Evolutionary conservation across 2,329 filamentous ascomycete genomes (phyloP), one percentile per base, ranked within the genome.

Genomic region (Tolypocladium ophioglossoides): DNA sequence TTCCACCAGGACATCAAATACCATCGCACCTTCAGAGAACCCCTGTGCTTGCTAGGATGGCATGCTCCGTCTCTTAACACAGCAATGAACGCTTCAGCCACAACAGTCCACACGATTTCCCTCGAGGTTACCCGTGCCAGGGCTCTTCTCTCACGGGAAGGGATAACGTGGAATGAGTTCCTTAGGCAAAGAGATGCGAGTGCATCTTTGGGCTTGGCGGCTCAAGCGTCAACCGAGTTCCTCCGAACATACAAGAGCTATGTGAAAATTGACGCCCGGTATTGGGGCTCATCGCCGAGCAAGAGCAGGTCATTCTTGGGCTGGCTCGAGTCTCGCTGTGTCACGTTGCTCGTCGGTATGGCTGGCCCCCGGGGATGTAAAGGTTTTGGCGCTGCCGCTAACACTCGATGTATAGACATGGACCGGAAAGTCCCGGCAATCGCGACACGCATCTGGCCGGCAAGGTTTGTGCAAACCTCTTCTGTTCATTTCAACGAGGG

Each of bases 301-400:
- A 80, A 77, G 53, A 79, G 81, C 1, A 78, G 76, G 22, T 70
- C 72, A 14, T 75, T 85, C 50, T 69, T 86, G 0, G 80, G 80
- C 12, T 86, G 83, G 83, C 65, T 87, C 2, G 83, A 86, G 61
- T 84, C 80, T 9, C 74, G 79, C 53, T 82, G 78, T 53, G 72
- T 82, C 2, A 69, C 73, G 55, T 68, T 87, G 37, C 72, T 86
- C 22, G 77, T 81, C 56, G 79, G 80, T 82, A 68, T 68, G 44
- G 24, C 4, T 68, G 44, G 24, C 4, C 27, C 10, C 44, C 24
- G 9, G 16, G 9, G 14, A 5, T 32, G 44, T n/a, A 22, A n/a
- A 30, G 24, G 7, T n/a, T 27, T 16, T 30, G 44, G 16, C 4
- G 75, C 70, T 54, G 32, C 14, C 12, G 18, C 32, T 39, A 22